Evolutionary conservation across 2,329 filamentous ascomycete genomes (phyloP).

Genomic region (Scedosporium dehoogii): DNA sequence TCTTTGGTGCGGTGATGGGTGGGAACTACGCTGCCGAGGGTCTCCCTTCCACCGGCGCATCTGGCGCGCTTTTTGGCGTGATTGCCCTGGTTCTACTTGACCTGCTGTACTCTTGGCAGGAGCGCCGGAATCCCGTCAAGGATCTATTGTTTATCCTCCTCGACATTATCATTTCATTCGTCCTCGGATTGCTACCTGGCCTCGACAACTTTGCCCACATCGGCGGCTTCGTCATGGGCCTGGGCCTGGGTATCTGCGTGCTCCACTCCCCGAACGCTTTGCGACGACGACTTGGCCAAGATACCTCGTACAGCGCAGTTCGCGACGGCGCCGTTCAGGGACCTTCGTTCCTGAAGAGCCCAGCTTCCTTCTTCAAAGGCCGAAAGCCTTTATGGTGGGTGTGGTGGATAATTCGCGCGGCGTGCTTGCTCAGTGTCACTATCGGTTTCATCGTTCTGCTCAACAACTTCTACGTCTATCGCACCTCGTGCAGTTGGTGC

Average conservation of each 20-base stretch:
- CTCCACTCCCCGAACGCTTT: constrained; percentile 80
- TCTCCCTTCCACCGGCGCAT: constrained; percentile 79
- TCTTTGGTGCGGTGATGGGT: constrained; percentile 91
- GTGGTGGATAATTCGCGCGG: constrained; percentile 86
- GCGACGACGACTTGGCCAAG: constrained; percentile 61
- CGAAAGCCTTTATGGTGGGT: constrained; percentile 92
- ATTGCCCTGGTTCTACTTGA: constrained; percentile 83
- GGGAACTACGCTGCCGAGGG: constrained; percentile 83
- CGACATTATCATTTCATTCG: constrained; percentile 82
- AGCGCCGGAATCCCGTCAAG: constrained; percentile 64
- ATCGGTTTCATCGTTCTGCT: constrained; percentile 79
- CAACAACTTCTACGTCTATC: constrained; percentile 81
- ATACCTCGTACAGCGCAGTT: constrained; percentile 63
- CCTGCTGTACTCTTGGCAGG: constrained; percentile 83
- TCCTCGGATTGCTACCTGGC: constrained; percentile 81
- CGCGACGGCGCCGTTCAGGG: constrained; percentile 35
- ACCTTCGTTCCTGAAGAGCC: constrained; percentile 52
- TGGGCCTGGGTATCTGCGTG: constrained; percentile 77
- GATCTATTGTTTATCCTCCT: constrained; percentile 82
- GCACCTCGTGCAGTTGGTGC: constrained; percentile 77
- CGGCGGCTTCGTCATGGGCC: constrained; percentile 86
- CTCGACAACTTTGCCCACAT: constrained; percentile 98
- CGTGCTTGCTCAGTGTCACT: constrained; percentile 67
- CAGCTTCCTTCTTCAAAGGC: constrained; percentile 78
- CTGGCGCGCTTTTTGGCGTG: constrained; percentile 83